A percentile compares a stretch with the other conserved stretches of the same genome.
phyloP scores from a whole-genome alignment of 2,329 filamentous ascomycete genomes.

The Septoria petroselini region DNA sequence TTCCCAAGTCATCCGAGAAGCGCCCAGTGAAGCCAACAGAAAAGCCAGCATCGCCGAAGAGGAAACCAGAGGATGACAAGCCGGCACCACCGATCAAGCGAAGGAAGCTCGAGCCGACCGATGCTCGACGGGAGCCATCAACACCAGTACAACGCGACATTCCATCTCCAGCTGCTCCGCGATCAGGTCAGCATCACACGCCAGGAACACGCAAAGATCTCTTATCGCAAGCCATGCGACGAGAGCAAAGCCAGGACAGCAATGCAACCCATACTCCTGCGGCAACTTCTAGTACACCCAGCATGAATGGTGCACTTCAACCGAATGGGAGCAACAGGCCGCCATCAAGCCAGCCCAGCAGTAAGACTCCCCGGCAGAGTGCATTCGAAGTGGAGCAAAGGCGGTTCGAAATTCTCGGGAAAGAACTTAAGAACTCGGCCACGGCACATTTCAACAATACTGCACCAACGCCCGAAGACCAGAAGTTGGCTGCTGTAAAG shows the following conservation, averaged over 20 bases:
- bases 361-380: slow-evolving; percentile 35
- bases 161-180: slow-evolving; percentile 27
- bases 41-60: slow-evolving; percentile 15
- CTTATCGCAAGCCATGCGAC: slow-evolving; percentile 28
- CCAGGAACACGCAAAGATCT: slow-evolving; percentile 32
- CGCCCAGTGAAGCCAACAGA: slow-evolving; percentile 9
- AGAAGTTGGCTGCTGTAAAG: slow-evolving; percentile 39
- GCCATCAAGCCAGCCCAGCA: slow-evolving; percentile 26
- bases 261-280: slow-evolving; percentile 29
- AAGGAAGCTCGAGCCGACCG: slow-evolving; percentile 24
- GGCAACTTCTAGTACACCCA: slow-evolving; percentile 27
- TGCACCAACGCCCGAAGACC: slow-evolving; percentile 16
- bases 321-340: slow-evolving; percentile 22
- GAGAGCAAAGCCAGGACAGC: slow-evolving; percentile 29
- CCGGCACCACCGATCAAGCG: slow-evolving; percentile 29
- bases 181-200: slow-evolving; percentile 26
- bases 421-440: slow-evolving; percentile 48
- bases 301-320: slow-evolving; percentile 15
- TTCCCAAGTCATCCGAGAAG: slow-evolving; percentile 15
- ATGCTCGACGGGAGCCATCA: slow-evolving; percentile 27
- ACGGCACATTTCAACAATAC: slow-evolving; percentile 35
- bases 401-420: slow-evolving; percentile 43
- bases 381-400: slow-evolving; percentile 41
- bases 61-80: slow-evolving; percentile 16
- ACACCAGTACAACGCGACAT: slow-evolving; percentile 27